Evolutionary conservation across 2,329 filamentous ascomycete species (phyloP).

Genomic region (Venturia carpophila): DNA sequence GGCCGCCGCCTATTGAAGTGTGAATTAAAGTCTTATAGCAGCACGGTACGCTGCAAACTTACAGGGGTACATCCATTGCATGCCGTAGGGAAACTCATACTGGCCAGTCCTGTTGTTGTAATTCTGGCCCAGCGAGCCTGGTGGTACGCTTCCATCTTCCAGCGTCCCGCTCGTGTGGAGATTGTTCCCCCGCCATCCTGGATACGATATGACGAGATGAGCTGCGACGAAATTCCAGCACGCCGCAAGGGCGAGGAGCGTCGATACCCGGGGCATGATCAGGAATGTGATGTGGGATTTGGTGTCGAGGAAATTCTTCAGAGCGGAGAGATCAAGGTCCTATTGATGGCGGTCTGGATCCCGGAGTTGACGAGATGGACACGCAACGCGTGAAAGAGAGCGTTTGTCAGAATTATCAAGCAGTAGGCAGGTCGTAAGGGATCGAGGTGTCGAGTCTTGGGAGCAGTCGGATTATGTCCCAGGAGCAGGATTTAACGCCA

Average conservation of each 20-base stretch:
- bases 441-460: conserved; percentile 7
- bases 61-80: conserved; percentile 97
- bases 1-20: conserved; percentile 64
- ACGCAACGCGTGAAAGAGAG: not conserved
- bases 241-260: conserved; percentile 5
- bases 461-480: not conserved
- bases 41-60: conserved; percentile 33
- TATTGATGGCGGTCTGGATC: not conserved
- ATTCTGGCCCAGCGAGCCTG: conserved; percentile 40
- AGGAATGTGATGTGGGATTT: not conserved
- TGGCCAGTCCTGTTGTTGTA: conserved; percentile 36
- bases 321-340: not conserved
- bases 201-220: conserved; percentile 82
- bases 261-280: conserved; percentile 9
- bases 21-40: not conserved
- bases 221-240: conserved; percentile 39
- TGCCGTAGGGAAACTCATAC: conserved; percentile 66
- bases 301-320: not conserved
- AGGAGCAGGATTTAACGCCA: conserved; percentile 11
- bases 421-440: not conserved
- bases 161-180: conserved; percentile 64
- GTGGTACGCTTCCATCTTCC: conserved; percentile 32
- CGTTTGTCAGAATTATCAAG: not conserved
- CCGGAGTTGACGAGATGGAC: not conserved
- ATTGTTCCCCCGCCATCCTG: conserved; percentile 81